Base-by-base conservation (phyloP, 2,329 filamentous ascomycete genomes). In the Fusarium avenaceum region DNA sequence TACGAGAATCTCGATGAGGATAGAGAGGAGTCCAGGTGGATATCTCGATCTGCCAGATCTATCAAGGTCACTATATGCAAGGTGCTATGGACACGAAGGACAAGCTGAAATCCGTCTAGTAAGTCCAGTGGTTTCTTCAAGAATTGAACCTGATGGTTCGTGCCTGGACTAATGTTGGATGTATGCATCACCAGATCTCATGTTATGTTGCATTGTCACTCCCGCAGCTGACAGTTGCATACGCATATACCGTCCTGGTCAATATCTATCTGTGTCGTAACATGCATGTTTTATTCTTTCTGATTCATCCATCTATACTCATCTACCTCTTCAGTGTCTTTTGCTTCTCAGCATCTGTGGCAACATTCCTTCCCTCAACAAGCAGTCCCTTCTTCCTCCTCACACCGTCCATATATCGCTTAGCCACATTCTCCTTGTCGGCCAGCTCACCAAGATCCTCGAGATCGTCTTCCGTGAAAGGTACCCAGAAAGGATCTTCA, bases 401-500 rank as follows among this genome's bases (percentile, higher is more conserved):
- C 40, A 99, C 95, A 38, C 87, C 84, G 81, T 99, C 96, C 87
- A 99, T 94, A 83, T 98, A 98, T 76, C 92, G 83, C 87, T 96
- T 97, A 24, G 96, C 96, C 50, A 98, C 92, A 80, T 97, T 98
- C 84, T 98, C 96, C 76, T 88, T 88, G 81, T 99, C 96, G 6
- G 93, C 96, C 77, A 95, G 83, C 83, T 98, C 95, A 26, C 96
- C 96, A 63, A 99, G 81, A 83, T 99, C 96, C 84, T 99, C 96
- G 51, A 99, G 81, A 76, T 99, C 93, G 77, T 98, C 96, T 76
- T 98, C 96, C 0, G 95, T 98, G 69, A 93, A 94, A 2, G 96
- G 96, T 46, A 97, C 94, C 96, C 96, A 99, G 82, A 96, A 97
- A 0, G 96, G 96, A 82, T 99, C 96, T 80, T 97, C 91, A 77